A percentile compares a stretch with the other conserved stretches of the same genome.
Conservation (phyloP, 2,329 filamentous ascomycete species). For the Dryadomyces quercus-mongolicae region DNA sequence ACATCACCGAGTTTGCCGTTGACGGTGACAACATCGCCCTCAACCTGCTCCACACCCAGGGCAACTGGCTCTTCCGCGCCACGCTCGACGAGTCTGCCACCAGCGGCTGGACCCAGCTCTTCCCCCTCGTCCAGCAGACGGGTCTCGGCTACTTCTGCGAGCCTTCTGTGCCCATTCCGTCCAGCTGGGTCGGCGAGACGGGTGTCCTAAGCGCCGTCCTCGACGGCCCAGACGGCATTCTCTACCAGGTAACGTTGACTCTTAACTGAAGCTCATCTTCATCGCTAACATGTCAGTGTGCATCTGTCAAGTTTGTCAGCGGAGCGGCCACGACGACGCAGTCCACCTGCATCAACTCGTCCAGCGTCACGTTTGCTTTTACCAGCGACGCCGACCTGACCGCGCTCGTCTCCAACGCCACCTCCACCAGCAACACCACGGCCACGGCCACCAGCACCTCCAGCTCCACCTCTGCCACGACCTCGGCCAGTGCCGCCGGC, state of each 20-base stretch:
- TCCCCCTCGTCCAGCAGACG: conserved; percentile 39
- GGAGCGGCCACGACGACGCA: conserved; percentile 18
- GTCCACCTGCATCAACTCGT: conserved; percentile 26
- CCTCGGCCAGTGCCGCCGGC: conserved; percentile 5
- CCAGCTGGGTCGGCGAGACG: conserved; percentile 39
- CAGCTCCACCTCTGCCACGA: conserved; percentile 9
- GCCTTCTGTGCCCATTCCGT: conserved; percentile 33
- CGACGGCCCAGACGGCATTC: conserved; percentile 39
- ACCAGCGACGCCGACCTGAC: conserved; percentile 18
- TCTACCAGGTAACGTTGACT: conserved; percentile 37
- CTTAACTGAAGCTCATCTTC: no score
- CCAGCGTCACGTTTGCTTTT: conserved; percentile 20
- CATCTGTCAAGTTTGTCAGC: conserved; percentile 39
- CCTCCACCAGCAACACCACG: conserved; percentile 11
- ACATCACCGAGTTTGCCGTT: conserved; percentile 40
- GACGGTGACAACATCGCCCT: conserved; percentile 40
- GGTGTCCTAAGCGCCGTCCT: conserved; percentile 41
- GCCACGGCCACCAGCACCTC: conserved; percentile 1
- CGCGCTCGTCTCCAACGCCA: conserved; percentile 16
- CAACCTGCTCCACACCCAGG: conserved; percentile 35
- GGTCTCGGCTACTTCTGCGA: conserved; percentile 43
- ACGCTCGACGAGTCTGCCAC: conserved; percentile 35
- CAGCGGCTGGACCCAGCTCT: conserved; percentile 42
- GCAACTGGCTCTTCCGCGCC: conserved; percentile 45
- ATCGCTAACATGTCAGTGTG: conserved; percentile 2